Conservation (phyloP, 768 basidiomycete species). For the Suillus luteus region DNA sequence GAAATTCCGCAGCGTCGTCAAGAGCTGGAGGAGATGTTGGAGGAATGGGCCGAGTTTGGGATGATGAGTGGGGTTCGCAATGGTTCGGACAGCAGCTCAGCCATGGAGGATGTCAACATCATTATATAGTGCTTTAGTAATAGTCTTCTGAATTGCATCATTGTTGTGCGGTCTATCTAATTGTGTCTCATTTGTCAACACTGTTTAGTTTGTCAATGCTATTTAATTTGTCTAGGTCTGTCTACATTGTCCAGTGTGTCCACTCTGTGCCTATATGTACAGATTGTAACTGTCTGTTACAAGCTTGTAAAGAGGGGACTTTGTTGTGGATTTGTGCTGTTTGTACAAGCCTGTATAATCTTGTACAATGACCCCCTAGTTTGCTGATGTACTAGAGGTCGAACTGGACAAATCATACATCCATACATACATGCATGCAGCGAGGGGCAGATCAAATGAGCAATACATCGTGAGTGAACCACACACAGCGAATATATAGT, state of each 20-base stretch:
- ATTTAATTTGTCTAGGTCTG: neutral
- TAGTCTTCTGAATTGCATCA: neutral
- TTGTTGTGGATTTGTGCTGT: neutral
- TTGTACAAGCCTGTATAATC: neutral
- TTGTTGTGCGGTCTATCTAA: neutral
- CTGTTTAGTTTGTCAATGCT: neutral
- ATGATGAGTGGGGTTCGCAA: neutral
- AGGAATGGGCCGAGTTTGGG: neutral
- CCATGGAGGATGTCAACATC: neutral
- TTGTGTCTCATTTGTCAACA: neutral
- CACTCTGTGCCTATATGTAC: neutral
- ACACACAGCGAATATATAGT: too few species aligned
- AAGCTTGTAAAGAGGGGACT: neutral
- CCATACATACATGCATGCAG: too few species aligned
- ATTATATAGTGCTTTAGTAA: neutral
- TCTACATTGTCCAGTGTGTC: neutral
- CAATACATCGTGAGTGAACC: too few species aligned
- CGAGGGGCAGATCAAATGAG: too few species aligned
- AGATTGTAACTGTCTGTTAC: neutral
- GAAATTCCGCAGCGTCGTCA: neutral
- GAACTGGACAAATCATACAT: too few species aligned
- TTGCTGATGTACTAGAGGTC: neutral
- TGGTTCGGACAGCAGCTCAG: neutral
- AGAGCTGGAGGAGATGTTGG: neutral
- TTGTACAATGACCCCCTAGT: constrained; percentile 3